Evolutionary conservation across 768 basidiomycete genomes (phyloP).

Genomic region (Mycena galericulata): DNA sequence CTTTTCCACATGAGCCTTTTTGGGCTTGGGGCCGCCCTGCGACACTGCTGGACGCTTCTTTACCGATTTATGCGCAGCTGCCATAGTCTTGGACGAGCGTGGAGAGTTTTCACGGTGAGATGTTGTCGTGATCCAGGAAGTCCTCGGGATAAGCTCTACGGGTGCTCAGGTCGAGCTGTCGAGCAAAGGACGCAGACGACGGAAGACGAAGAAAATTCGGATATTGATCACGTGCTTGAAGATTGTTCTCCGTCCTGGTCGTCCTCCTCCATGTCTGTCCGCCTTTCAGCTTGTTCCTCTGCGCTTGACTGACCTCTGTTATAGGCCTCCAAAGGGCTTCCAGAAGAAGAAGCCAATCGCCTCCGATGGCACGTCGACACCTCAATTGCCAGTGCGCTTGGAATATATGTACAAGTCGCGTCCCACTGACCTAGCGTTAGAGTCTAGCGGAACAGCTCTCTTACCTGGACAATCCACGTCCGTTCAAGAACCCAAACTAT

Average conservation of each 20-base stretch:
- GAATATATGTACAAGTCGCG: background rate
- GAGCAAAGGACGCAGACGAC: background rate
- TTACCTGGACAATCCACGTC: constrained; percentile 73
- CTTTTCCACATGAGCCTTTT: constrained; percentile 64
- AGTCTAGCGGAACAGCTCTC: constrained; percentile 81
- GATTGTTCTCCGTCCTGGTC: too few relatives aligned
- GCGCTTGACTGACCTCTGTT: constrained; percentile 4
- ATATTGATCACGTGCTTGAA: too few relatives aligned
- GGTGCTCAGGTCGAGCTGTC: background rate
- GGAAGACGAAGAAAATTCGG: constrained; percentile 20
- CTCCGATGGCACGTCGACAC: constrained; percentile 59
- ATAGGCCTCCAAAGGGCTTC: constrained; percentile 34
- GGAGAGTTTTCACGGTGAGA: background rate
- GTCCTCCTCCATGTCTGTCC: too few relatives aligned
- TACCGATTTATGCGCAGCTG: constrained; percentile 52
- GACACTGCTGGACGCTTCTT: constrained; percentile 65
- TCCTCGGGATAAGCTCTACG: background rate
- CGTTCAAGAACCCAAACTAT: constrained; percentile 83
- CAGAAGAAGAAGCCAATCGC: constrained; percentile 52
- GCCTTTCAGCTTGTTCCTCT: background rate
- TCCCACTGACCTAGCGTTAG: constrained; percentile 48
- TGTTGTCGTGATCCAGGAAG: background rate
- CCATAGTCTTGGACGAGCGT: constrained; percentile 43
- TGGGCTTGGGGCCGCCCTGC: constrained; percentile 61
- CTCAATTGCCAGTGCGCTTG: constrained; percentile 53